Evolutionary conservation across 2,329 filamentous ascomycete species (phyloP).

Genomic region (Botrytis tulipae): DNA sequence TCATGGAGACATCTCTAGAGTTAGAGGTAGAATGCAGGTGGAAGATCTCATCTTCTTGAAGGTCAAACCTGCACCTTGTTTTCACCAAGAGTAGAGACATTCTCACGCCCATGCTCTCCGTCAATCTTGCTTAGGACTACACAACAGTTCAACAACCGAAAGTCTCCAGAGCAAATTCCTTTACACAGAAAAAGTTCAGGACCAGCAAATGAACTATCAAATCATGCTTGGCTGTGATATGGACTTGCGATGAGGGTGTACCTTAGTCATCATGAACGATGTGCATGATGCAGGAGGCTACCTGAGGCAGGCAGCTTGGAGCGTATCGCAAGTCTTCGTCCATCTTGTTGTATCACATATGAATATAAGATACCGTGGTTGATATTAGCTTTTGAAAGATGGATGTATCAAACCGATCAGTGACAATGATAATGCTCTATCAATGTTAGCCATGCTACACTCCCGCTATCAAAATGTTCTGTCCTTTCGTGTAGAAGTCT

Average conservation of each 20-base stretch:
- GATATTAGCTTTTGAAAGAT: background rate
- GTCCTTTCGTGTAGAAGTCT: background rate
- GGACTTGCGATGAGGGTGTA: too few relatives aligned
- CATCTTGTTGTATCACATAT: background rate
- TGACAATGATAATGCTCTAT: background rate
- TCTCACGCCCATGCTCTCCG: background rate
- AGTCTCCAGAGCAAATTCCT: background rate
- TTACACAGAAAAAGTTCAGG: background rate
- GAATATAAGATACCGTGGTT: background rate
- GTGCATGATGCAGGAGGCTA: background rate
- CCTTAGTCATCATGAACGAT: fast-evolving
- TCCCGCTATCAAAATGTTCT: background rate
- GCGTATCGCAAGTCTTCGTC: background rate
- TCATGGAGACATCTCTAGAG: background rate
- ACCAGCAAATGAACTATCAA: background rate
- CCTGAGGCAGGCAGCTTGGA: fast-evolving
- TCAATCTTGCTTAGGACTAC: background rate
- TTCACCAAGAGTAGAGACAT: background rate
- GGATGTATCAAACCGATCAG: background rate
- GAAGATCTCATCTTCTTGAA: background rate
- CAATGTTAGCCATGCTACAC: background rate
- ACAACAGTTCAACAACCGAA: background rate
- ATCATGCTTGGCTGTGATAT: too few relatives aligned
- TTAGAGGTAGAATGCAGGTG: background rate
- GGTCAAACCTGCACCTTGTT: background rate